Base-by-base conservation (phyloP, 305 asterid genomes). In the Fraxinus latifolia region DNA sequence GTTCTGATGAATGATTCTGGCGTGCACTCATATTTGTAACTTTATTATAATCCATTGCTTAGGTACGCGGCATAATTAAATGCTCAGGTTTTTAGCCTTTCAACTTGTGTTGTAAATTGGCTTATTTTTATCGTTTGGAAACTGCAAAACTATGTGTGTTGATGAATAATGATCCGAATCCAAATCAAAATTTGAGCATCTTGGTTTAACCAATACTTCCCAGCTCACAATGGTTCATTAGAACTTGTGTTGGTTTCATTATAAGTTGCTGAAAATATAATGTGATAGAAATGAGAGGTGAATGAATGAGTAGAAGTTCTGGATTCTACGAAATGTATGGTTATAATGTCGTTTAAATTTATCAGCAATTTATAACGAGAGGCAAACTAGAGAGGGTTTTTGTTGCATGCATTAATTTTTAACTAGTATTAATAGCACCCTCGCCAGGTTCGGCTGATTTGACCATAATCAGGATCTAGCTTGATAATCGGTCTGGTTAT, bases 91-190 rank as follows among this genome's bases (percentile, higher is more conserved):
- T 60, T 75, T 6, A 37, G 31, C 33, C 5, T 8, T 39, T 3
- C 7, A 37, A 7, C 9, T 37, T 47, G 80, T 70, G 73, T 65
- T 65, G 73, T 77, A 77, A 76, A 71, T 77, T 86, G 53, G 86
- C 82, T 79, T 78, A 74, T 77, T 21, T 81, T 74, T 21, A 77
- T 68, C 25, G 62, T 33, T 33, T 23, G 68, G 55, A 76, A 42
- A 37, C 44, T 39, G 21, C 85, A 77, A 79, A 50, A 67, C 58
- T 76, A 65, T 78, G 84, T 73, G 82, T 80, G 82, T 82, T 83
- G 85, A 84, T 50, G 33, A 82, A 82, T 83, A 74, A 83, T 82
- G 32, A 34, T 83, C 80, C 47, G 82, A 75, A 50, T 81, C 85
- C 21, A 84, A 81, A 85, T 80, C 80, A 73, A 29, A 29, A 29